phyloP scores from a whole-genome alignment of 2,329 filamentous ascomycete genomes.

The Aureobasidium sp. region DNA sequence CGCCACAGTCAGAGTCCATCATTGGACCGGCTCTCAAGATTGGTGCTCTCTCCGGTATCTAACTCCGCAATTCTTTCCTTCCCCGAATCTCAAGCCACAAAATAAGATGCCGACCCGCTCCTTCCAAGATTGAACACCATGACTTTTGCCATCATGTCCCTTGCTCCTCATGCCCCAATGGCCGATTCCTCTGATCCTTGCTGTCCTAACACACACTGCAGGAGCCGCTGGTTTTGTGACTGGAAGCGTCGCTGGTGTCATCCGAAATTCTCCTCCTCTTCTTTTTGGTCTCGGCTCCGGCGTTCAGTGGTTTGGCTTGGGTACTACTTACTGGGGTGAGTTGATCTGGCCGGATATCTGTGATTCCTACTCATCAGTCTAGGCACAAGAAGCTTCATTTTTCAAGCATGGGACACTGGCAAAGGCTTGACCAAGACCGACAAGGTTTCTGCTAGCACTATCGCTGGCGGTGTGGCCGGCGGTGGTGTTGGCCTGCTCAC shows the following conservation, averaged over 20 bases:
- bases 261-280: constrained; percentile 56
- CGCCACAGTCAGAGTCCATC: background rate
- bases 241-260: constrained; percentile 37
- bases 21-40: constrained; percentile 12
- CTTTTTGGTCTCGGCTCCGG: constrained; percentile 65
- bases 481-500: constrained; percentile 45
- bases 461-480: constrained; percentile 62
- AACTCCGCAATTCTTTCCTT: background rate
- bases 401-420: constrained; percentile 28
- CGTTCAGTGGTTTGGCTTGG: constrained; percentile 72
- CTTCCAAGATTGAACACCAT: background rate
- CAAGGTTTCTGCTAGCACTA: constrained; percentile 55
- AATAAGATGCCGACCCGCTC: background rate
- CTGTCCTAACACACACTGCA: constrained; percentile 10
- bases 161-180: background rate
- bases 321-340: constrained; percentile 65
- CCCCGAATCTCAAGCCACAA: background rate
- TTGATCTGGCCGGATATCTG: constrained; percentile 21
- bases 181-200: too few relatives aligned
- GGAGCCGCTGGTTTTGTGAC: constrained; percentile 58
- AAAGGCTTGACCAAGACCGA: constrained; percentile 47
- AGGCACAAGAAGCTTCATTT: constrained; percentile 21
- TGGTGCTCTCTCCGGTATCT: constrained; percentile 13
- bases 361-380: background rate
- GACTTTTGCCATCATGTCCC: background rate